A percentile compares a stretch with the other conserved stretches of the same genome.
Conservation (phyloP, 2,329 filamentous ascomycete genomes). For the Aspergillus luchuensis region DNA sequence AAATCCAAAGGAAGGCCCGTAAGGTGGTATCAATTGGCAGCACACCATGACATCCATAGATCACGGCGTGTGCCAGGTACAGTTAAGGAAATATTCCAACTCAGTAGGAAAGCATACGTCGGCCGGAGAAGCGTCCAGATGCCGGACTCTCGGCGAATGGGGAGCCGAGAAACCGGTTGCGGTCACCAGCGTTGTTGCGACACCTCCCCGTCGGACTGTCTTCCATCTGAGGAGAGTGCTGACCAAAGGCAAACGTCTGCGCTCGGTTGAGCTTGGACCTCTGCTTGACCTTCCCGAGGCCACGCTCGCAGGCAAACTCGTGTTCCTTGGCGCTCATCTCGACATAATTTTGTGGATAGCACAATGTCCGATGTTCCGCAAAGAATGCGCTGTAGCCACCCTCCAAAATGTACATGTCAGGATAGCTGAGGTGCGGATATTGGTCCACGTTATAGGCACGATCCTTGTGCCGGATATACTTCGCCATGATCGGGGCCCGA, state of each 20-base stretch:
- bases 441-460: conserved; percentile 79
- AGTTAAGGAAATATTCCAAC: not conserved
- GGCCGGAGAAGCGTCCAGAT: conserved; percentile 41
- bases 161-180: conserved; percentile 35
- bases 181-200: conserved; percentile 37
- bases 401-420: conserved; percentile 94
- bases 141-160: conserved; percentile 40
- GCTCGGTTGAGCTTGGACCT: conserved; percentile 82
- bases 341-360: conserved; percentile 93
- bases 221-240: conserved; percentile 63
- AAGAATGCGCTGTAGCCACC: conserved; percentile 97
- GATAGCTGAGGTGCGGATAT: conserved; percentile 89
- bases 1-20: not conserved
- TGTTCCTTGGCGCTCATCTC: conserved; percentile 95
- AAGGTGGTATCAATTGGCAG: not conserved
- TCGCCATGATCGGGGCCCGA: conserved; percentile 93
- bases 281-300: conserved; percentile 89
- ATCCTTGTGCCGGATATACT: conserved; percentile 86
- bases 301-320: conserved; percentile 88
- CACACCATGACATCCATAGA: conserved; percentile 19
- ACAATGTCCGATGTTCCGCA: conserved; percentile 72
- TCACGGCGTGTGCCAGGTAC: conserved; percentile 8
- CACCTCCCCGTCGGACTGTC: conserved; percentile 62
- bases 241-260: conserved; percentile 93
- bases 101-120: conserved; percentile 49